phyloP scores from a whole-genome alignment of 345 rosid genomes.

The Alliaria petiolata region DNA sequence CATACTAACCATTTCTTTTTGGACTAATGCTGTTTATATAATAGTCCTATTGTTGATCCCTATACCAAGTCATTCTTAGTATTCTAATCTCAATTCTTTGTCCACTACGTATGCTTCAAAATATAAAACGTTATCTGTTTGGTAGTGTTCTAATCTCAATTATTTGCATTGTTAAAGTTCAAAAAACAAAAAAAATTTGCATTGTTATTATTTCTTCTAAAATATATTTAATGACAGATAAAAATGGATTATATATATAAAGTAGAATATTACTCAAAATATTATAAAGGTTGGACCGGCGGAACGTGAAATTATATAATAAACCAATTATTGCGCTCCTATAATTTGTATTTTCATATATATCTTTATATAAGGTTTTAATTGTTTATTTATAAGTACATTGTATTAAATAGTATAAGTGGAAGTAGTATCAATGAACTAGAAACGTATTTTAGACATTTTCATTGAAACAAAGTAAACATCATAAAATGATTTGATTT shows the following conservation, averaged over 20 bases:
- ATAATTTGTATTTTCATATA: no score
- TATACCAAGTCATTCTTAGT: conserved; percentile 14
- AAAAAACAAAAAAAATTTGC: no score
- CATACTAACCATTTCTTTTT: conserved; percentile 24
- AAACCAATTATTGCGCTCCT: neutral
- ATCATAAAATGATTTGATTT: neutral
- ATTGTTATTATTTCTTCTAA: neutral
- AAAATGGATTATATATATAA: neutral
- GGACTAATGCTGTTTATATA: conserved; percentile 12
- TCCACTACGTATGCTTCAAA: neutral
- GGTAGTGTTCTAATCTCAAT: neutral
- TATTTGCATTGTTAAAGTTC: no score
- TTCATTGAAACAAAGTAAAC: neutral
- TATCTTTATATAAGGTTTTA: no score
- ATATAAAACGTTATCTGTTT: conserved; percentile 15
- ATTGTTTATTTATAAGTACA: no score
- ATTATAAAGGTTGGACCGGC: neutral
- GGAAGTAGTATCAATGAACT: no score
- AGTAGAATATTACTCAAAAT: neutral
- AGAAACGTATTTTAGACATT: no score
- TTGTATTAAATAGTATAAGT: no score
- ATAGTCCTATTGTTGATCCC: neutral
- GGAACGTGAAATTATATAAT: neutral
- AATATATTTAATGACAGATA: neutral
- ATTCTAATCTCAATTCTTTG: conserved; percentile 3